Evolutionary conservation across 2,329 filamentous ascomycete species (phyloP).

Genomic region (Phyllosticta citrichinensis): DNA sequence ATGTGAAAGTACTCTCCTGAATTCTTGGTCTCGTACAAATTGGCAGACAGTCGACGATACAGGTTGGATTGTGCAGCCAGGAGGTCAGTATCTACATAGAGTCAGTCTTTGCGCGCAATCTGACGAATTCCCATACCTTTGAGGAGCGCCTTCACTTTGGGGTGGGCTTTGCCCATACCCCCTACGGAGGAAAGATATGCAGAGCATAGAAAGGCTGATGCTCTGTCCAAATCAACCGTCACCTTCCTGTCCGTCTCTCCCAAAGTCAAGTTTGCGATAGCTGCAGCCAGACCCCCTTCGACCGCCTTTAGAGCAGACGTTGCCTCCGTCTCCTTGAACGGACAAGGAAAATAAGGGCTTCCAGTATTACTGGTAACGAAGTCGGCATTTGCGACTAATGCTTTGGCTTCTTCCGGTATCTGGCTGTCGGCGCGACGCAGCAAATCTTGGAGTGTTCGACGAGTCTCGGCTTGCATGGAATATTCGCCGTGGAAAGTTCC

Average conservation of each 20-base stretch:
- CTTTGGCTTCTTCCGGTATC: constrained; percentile 23
- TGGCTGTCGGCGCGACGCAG: constrained; percentile 23
- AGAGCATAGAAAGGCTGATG: constrained; percentile 47
- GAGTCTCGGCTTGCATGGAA: constrained; percentile 25
- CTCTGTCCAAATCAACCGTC: constrained; percentile 43
- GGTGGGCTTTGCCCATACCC: constrained; percentile 34
- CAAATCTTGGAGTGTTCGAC: constrained; percentile 22
- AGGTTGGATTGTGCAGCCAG: constrained; percentile 59
- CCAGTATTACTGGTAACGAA: constrained; percentile 30
- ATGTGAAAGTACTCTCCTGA: constrained; percentile 63
- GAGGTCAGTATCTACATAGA: constrained; percentile 56
- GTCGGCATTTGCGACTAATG: constrained; percentile 20
- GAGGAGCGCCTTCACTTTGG: constrained; percentile 37
- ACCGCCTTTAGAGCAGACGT: constrained; percentile 48
- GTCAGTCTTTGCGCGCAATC: constrained; percentile 11
- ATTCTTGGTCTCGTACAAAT: constrained; percentile 59
- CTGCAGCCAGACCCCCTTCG: constrained; percentile 50
- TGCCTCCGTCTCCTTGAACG: constrained; percentile 45
- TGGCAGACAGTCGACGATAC: constrained; percentile 63
- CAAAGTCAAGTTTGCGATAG: constrained; percentile 47
- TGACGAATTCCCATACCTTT: constrained; percentile 23
- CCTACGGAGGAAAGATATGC: constrained; percentile 48
- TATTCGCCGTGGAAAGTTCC: constrained; percentile 14
- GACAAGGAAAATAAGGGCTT: constrained; percentile 32
- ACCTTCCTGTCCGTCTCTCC: constrained; percentile 38